These are phyloP conservation scores for Ganoderma lucidum DNA, from an alignment of 1,284 basidiomycete genomes.

Conservation along the genomic window DNA sequence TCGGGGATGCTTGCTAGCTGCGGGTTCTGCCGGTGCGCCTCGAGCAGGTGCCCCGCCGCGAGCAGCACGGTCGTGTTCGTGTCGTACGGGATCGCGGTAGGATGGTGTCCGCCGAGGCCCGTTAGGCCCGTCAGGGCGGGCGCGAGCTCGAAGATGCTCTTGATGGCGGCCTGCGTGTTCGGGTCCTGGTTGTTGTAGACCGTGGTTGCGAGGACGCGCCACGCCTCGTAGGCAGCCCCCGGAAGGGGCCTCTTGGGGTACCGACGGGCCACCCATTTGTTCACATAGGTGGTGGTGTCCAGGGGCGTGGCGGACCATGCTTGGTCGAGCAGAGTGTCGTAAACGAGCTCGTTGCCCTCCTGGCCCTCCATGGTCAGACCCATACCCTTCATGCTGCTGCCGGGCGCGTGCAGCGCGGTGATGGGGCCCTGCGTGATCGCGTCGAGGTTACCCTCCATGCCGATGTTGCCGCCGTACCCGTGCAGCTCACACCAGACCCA, in stretches of 20 bases:
- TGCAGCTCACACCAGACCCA: conserved; percentile 57
- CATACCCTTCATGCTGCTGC: conserved; percentile 48
- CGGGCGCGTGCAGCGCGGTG: conserved; percentile 41
- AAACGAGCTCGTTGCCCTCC: conserved; percentile 56
- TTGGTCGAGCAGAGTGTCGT: conserved; percentile 51
- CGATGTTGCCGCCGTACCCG: conserved; percentile 53
- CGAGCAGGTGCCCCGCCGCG: conserved; percentile 46
- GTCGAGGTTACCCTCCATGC: conserved; percentile 50
- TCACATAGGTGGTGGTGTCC: conserved; percentile 42
- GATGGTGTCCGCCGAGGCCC: conserved; percentile 44
- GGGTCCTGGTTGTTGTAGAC: conserved; percentile 50
- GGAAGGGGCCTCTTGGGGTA: conserved; percentile 43
- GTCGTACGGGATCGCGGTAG: conserved; percentile 50
- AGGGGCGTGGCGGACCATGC: conserved; percentile 49
- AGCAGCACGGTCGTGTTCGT: conserved; percentile 47
- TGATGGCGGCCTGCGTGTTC: conserved; percentile 47
- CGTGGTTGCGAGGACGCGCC: conserved; percentile 47
- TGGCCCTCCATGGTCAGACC: conserved; percentile 53
- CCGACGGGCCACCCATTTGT: conserved; percentile 47
- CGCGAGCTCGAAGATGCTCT: conserved; percentile 50
- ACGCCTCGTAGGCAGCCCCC: conserved; percentile 42
- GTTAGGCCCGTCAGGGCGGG: conserved; percentile 45
- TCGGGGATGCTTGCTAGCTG: conserved; percentile 41
- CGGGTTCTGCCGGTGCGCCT: conserved; percentile 37
- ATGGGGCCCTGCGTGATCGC: conserved; percentile 46